Conservation (phyloP, 345 rosid genomes). For the Populus nigra region DNA sequence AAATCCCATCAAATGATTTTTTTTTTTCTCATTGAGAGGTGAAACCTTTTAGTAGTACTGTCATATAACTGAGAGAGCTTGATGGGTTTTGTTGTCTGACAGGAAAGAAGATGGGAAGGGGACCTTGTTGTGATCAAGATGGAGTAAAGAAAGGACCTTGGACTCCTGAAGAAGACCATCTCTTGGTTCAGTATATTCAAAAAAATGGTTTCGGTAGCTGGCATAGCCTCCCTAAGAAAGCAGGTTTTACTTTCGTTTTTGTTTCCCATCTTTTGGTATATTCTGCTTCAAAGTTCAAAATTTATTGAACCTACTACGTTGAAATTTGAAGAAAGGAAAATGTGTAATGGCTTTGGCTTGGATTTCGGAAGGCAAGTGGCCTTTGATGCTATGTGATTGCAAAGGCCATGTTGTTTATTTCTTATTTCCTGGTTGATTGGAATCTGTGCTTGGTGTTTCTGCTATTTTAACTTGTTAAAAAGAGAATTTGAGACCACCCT, state of each 20-base stretch:
- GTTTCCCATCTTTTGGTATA: not conserved
- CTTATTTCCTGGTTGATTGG: not conserved
- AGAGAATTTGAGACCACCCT: not conserved
- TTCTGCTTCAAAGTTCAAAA: not conserved
- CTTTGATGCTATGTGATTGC: too few species aligned
- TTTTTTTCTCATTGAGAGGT: not conserved
- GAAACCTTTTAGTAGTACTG: not conserved
- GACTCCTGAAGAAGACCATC: constrained; percentile 34
- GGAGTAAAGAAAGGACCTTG: constrained; percentile 38
- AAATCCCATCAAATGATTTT: constrained; percentile 17
- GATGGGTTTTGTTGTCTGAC: not conserved
- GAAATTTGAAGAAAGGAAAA: not conserved
- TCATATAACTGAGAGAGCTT: not conserved
- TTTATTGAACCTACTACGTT: not conserved
- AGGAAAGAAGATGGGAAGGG: constrained; percentile 23
- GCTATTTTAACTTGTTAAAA: not conserved
- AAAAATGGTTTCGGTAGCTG: constrained; percentile 36
- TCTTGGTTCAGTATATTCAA: constrained; percentile 23
- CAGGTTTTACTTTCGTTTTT: constrained; percentile 12
- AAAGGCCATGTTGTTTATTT: not conserved
- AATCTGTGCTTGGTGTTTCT: not conserved
- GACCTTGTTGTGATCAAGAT: constrained; percentile 33
- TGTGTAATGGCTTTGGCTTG: not conserved
- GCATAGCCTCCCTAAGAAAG: constrained; percentile 35
- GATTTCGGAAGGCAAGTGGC: not conserved